Evolutionary conservation across 2,329 filamentous ascomycete genomes (phyloP).

Genomic region (Zymoseptoria tritici): DNA sequence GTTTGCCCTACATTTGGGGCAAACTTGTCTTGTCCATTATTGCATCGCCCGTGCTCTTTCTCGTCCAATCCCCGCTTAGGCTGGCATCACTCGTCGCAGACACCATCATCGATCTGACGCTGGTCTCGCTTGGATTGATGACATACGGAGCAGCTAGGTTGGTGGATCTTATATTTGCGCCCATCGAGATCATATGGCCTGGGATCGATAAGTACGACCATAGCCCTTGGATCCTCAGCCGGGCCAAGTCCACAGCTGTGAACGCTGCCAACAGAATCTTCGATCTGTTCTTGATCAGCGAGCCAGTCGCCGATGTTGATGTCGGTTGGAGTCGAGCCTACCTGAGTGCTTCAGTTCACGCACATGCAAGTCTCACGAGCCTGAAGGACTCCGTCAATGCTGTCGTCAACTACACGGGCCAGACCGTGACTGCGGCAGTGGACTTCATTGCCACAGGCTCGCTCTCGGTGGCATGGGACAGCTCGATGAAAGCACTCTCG

Average conservation of each 20-base stretch:
- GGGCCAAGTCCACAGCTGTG: conserved; percentile 15
- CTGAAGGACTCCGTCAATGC: conserved; percentile 20
- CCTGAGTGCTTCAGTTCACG: conserved; percentile 20
- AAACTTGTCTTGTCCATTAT: conserved; percentile 73
- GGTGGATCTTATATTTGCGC: conserved; percentile 7
- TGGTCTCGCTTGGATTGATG: conserved; percentile 48
- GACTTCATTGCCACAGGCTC: conserved; percentile 23
- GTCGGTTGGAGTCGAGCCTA: conserved; percentile 23
- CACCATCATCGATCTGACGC: conserved; percentile 65
- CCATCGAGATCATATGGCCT: not conserved
- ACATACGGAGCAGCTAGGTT: conserved; percentile 9
- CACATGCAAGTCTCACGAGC: conserved; percentile 23
- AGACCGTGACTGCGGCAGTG: conserved; percentile 17
- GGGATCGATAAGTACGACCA: not conserved
- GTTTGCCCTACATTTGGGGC: conserved; percentile 85
- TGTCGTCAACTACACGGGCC: conserved; percentile 18
- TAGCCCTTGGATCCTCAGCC: conserved; percentile 4
- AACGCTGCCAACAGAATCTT: conserved; percentile 17
- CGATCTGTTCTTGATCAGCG: conserved; percentile 13
- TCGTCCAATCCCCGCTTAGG: conserved; percentile 62
- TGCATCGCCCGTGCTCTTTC: conserved; percentile 64
- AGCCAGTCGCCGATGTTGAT: conserved; percentile 5
- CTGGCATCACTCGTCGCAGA: conserved; percentile 68
- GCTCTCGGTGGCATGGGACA: conserved; percentile 9
- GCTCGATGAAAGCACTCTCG: conserved; percentile 3